Evolutionary conservation across 2,329 filamentous ascomycete species (phyloP).

Genomic region (Colletotrichum lindemuthianum): DNA sequence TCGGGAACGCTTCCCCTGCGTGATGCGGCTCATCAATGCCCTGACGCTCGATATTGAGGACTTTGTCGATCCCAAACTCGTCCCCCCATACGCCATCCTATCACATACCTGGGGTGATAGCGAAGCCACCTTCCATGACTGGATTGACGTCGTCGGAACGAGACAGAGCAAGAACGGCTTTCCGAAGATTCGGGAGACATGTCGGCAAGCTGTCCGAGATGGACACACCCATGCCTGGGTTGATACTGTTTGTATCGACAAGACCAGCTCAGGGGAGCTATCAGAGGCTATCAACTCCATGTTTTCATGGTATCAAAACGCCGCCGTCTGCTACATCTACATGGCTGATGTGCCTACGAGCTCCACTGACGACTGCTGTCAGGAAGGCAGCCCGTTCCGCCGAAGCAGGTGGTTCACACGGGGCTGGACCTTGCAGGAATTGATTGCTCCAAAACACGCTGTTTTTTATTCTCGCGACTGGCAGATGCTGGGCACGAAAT

Average conservation of each 20-base stretch:
- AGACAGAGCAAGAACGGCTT: background rate
- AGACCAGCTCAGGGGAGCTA: slow-evolving; percentile 15
- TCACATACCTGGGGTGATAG: slow-evolving; percentile 31
- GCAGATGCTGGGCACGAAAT: background rate
- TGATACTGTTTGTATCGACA: slow-evolving; percentile 25
- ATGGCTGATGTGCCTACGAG: slow-evolving; percentile 30
- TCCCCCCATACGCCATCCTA: slow-evolving; percentile 30
- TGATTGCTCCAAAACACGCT: slow-evolving; percentile 25
- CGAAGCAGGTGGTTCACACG: slow-evolving; percentile 34
- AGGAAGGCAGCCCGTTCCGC: background rate
- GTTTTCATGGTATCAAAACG: slow-evolving; percentile 34
- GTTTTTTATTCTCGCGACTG: slow-evolving; percentile 31
- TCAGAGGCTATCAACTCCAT: slow-evolving; percentile 35
- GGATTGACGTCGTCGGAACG: background rate
- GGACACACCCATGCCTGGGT: slow-evolving; percentile 2
- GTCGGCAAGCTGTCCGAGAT: background rate
- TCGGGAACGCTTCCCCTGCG: background rate
- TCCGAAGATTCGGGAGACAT: background rate
- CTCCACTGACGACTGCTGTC: too few relatives aligned
- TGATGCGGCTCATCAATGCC: slow-evolving; percentile 20
- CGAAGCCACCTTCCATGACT: slow-evolving; percentile 27
- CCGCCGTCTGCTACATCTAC: slow-evolving; percentile 38
- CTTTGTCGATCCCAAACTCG: background rate
- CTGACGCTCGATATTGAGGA: background rate
- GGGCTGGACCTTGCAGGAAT: slow-evolving; percentile 36